Evolutionary conservation across 805 yeast species (phyloP), one percentile per base, ranked within the genome.

Genomic region (Teunomyces tritomae): DNA sequence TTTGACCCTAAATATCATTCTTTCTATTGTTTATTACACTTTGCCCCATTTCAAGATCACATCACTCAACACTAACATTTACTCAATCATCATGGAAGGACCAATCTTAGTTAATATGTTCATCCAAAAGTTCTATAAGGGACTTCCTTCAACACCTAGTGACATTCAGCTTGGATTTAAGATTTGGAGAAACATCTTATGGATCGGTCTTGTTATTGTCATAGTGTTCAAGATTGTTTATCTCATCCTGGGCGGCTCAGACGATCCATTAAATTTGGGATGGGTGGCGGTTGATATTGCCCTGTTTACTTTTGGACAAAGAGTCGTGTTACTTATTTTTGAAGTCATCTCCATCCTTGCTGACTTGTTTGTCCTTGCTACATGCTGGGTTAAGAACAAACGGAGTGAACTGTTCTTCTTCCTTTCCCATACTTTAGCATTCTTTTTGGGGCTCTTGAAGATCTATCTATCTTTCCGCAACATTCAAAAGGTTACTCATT

Each of bases 381-480:
- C 40, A 20, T 37, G 40, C 40, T 37, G 40, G 40, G 40, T 26
- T 10, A 37, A 37, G 29, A 37, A 37, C 28, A 37, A 13, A n/a
- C 40, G 40, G 13, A 37, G 40, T 20, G 28, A 37, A 16, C 40
- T 37, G 40, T 37, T 37, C 29, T 37, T 37, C 10, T 37, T 37
- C 29, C 40, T 37, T 6, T 24, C 29, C 8, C 40, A 37, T n/a
- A 26, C 40, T 24, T 37, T 37, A 28, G 40, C 29, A 10, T 37
- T 37, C 29, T 26, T 37, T 17, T 13, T 37, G 13, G 40, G 40
- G 7, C 40, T 37, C 40, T 24, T 37, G 16, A 37, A 37, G 14
- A 37, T 37, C 6, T 37, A 20, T 10, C 40, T 37, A 26, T 37
- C 28, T 16, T 26, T 37, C 29, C 40, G 40, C 10, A 37, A 37